Conservation (phyloP, 495 filamentous ascomycete genomes). For the Aspergillus avenaceus region DNA sequence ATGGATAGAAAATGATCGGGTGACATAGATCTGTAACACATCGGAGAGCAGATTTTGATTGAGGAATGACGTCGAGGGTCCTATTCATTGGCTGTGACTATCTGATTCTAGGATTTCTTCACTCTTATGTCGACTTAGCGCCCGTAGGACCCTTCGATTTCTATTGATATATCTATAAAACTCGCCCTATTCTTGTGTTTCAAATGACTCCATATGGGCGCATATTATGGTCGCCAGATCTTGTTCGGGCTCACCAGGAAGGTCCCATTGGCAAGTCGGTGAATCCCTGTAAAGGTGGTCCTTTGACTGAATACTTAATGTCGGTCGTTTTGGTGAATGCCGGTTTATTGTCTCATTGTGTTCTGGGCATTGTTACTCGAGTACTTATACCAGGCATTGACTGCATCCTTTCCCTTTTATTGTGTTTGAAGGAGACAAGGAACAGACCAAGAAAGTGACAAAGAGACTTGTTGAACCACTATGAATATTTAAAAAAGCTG, state of each 20-base stretch:
- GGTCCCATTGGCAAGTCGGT: not conserved
- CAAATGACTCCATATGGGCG: constrained; percentile 1
- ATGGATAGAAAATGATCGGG: not conserved
- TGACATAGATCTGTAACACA: constrained; percentile 2
- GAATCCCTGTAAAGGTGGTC: not conserved
- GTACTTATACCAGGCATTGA: not conserved
- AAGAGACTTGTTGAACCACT: not conserved
- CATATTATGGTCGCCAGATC: constrained; percentile 1
- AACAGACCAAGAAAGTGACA: not conserved
- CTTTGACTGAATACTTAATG: not conserved
- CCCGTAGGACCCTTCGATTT: constrained; percentile 6
- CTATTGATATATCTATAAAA: constrained; percentile 8
- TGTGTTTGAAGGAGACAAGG: not conserved
- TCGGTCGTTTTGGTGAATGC: not conserved
- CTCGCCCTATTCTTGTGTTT: constrained; percentile 3
- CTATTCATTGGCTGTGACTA: constrained; percentile 15
- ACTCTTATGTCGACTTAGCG: constrained; percentile 8
- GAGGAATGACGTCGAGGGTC: not conserved
- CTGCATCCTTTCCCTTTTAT: not conserved
- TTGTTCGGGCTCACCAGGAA: not conserved
- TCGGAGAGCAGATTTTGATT: constrained; percentile 1
- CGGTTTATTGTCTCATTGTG: not conserved
- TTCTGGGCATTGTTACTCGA: not conserved
- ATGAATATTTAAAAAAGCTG: constrained; percentile 13
- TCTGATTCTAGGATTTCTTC: constrained; percentile 4